Conservation (phyloP, 331 rosid species). For the Malus hybrid region DNA sequence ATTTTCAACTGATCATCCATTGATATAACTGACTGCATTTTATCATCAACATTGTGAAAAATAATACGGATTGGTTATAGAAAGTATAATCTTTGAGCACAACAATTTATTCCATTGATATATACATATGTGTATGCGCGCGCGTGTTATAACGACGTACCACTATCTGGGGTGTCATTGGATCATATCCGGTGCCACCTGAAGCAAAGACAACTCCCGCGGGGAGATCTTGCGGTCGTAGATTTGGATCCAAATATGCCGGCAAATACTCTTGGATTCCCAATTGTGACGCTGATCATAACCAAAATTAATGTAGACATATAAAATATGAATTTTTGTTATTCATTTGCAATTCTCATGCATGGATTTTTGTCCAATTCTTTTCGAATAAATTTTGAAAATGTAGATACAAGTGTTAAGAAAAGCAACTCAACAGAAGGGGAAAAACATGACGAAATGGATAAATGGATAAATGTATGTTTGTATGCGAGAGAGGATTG, state of each 20-base stretch:
- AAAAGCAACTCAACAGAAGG: too few relatives aligned
- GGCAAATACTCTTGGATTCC: slow-evolving; percentile 61
- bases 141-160: slow-evolving; percentile 19
- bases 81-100: not conserved
- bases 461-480: not conserved
- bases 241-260: slow-evolving; percentile 49
- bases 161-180: slow-evolving; percentile 45
- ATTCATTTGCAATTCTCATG: not conserved
- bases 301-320: not conserved
- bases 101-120: not conserved
- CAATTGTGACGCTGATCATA: slow-evolving; percentile 48
- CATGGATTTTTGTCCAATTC: not conserved
- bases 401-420: too few relatives aligned
- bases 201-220: slow-evolving; percentile 82
- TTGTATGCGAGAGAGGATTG: not conserved
- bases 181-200: slow-evolving; percentile 74
- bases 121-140: not conserved
- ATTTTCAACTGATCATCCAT: slow-evolving; percentile 32
- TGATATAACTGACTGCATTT: slow-evolving; percentile 37
- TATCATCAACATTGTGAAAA: not conserved
- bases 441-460: too few relatives aligned
- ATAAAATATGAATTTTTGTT: too few relatives aligned
- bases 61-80: too few relatives aligned
- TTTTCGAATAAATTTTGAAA: not conserved
- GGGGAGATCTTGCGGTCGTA: slow-evolving; percentile 34